Base-by-base conservation (phyloP, 1,139 yeast species). In the Diutina siamensis region DNA sequence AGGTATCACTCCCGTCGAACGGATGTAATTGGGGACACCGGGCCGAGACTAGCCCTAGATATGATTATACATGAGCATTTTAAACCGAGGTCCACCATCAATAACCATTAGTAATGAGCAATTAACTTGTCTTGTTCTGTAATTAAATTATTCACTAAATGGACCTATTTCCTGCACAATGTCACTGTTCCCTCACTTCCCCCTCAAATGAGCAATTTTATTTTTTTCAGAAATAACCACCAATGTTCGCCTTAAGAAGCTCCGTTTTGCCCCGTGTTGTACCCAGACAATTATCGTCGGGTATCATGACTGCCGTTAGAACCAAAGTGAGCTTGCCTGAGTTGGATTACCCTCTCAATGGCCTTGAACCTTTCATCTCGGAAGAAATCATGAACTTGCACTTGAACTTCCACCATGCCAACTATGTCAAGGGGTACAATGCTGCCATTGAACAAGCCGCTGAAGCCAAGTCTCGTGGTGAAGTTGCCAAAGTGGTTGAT, bases 1-100 rank as follows among this genome's bases (percentile, higher is more conserved):
- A 59, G 96, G 97, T 49, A 75, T 94, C 62, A 89, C 97, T 47
- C 98, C 99, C 25, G 98, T 94, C 53, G 96, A 92, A 59, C 83
- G 99, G 78, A 92, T 92, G 98, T 92, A 73, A 21, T 17, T 20
- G 38, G 7, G n/a, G n/a, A n/a, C n/a, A n/a, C n/a, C n/a, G n/a
- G n/a, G n/a, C n/a, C n/a, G n/a, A n/a, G n/a, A n/a, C n/a, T n/a
- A n/a, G n/a, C n/a, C n/a, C n/a, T n/a, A n/a, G 12, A 35, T 18
- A 27, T 27, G 12, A 27, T 7, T 27, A 27, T 27, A 27, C 10
- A 27, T n/a, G n/a, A n/a, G n/a, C n/a, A n/a, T n/a, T n/a, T n/a
- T n/a, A n/a, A n/a, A n/a, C n/a, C n/a, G n/a, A n/a, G n/a, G n/a
- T n/a, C n/a, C n/a, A n/a, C n/a, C n/a, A n/a, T n/a, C n/a, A n/a